Percentiles rank a stretch among this genome's conserved stretches.
phyloP scores from a whole-genome alignment of 2,329 filamentous ascomycete genomes.

The Penicillium sp. region DNA sequence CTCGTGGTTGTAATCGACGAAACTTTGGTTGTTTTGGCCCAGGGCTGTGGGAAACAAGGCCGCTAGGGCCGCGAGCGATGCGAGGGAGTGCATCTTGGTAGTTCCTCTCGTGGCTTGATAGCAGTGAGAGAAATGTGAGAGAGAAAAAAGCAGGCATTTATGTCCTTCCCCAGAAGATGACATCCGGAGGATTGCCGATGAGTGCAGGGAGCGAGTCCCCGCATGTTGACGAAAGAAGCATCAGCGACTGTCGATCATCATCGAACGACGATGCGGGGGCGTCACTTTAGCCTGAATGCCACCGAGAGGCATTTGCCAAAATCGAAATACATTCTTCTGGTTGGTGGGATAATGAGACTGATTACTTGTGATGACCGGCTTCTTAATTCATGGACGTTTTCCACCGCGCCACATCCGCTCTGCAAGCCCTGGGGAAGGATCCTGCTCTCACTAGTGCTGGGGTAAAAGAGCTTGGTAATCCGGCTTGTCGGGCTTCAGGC shows the following conservation, averaged over 20 bases:
- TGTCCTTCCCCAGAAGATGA: not conserved
- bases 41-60: slow-evolving; percentile 28
- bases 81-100: slow-evolving; percentile 24
- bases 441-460: no score
- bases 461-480: not conserved
- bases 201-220: not conserved
- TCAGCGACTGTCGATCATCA: not conserved
- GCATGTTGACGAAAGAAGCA: not conserved
- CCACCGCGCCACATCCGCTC: no score
- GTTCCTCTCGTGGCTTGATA: not conserved
- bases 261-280: not conserved
- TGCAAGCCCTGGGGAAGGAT: no score
- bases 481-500: slow-evolving; percentile 1
- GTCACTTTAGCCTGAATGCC: not conserved
- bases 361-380: no score
- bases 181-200: not conserved
- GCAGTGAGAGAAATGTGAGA: not conserved
- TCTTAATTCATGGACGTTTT: no score
- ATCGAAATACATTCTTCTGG: no score
- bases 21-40: slow-evolving; percentile 34
- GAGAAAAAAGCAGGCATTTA: not conserved
- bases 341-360: no score
- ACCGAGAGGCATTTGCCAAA: no score
- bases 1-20: slow-evolving; percentile 33
- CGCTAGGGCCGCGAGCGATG: slow-evolving; percentile 26